These are phyloP conservation scores for Phaeodactylum tricornutum DNA, from an alignment of 108 stramenopile genomes.

Conservation along the genomic window DNA sequence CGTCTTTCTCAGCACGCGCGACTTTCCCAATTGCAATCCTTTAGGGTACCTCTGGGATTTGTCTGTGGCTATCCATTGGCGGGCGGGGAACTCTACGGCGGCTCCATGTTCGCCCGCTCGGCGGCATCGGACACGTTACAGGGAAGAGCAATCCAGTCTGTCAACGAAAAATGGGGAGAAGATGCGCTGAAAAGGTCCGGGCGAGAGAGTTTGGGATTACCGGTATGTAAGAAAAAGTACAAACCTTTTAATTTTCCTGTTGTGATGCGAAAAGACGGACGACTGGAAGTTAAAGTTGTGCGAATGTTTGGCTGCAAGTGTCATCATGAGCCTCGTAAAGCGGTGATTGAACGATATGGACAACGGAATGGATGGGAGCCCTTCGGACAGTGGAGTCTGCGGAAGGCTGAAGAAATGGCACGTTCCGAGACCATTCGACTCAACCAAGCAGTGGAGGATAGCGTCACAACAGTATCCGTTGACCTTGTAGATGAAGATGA, in stretches of 20 bases:
- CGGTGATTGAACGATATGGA: constrained; percentile 53
- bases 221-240: constrained; percentile 88
- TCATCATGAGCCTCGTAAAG: constrained; percentile 49
- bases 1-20: constrained; percentile 3
- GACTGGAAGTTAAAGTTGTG: constrained; percentile 38
- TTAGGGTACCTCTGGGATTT: constrained; percentile 85
- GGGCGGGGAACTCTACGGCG: constrained; percentile 76
- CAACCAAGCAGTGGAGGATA: constrained; percentile 17
- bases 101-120: constrained; percentile 71
- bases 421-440: constrained; percentile 36
- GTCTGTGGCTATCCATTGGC: constrained; percentile 76
- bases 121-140: constrained; percentile 74
- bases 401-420: constrained; percentile 56
- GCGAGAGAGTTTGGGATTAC: constrained; percentile 65
- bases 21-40: constrained; percentile 3
- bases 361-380: constrained; percentile 77
- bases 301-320: constrained; percentile 74
- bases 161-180: constrained; percentile 73
- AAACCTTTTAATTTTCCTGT: constrained; percentile 70
- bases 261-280: no score
- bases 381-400: constrained; percentile 78
- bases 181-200: constrained; percentile 17
- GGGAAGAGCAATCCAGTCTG: constrained; percentile 65
- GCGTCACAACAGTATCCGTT: no score
- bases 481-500: constrained; percentile 5